Evolutionary conservation across 176 grass and related monocot species (phyloP).

Genomic region (Puccinellia tenuiflora): DNA sequence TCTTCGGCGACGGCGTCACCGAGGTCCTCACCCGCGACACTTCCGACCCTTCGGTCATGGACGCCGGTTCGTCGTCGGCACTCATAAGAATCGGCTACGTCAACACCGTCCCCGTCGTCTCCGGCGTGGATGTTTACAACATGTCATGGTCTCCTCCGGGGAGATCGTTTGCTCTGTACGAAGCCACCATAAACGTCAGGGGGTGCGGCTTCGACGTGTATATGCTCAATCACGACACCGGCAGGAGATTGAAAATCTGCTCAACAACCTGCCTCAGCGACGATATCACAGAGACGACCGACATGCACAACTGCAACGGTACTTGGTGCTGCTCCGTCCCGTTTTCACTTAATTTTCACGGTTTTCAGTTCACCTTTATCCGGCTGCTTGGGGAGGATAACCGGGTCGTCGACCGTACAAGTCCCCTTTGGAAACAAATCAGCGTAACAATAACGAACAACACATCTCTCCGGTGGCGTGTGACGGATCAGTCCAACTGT

Average conservation of each 20-base stretch:
- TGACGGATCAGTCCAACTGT: no score
- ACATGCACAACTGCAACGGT: background rate
- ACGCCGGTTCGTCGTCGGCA: rapidly evolving
- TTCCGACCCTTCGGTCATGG: background rate
- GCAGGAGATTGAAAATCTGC: background rate
- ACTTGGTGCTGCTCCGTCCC: background rate
- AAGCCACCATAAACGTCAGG: background rate
- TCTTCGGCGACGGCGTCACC: background rate
- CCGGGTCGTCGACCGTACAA: background rate
- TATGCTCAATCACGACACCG: background rate
- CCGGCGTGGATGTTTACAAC: background rate
- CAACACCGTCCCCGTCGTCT: rapidly evolving
- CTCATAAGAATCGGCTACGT: rapidly evolving
- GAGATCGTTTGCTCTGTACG: background rate
- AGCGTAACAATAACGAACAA: no score
- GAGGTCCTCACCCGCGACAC: background rate
- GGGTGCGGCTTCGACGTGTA: background rate
- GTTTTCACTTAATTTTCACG: rapidly evolving
- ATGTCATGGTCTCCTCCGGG: background rate
- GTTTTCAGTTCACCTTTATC: background rate
- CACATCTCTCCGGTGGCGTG: no score
- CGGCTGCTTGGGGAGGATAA: rapidly evolving
- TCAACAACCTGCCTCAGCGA: background rate
- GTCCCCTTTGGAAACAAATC: background rate
- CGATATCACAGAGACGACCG: background rate